Evolutionary conservation across 306 rosid species (phyloP).

Genomic region (Elaeagnus macrophylla): DNA sequence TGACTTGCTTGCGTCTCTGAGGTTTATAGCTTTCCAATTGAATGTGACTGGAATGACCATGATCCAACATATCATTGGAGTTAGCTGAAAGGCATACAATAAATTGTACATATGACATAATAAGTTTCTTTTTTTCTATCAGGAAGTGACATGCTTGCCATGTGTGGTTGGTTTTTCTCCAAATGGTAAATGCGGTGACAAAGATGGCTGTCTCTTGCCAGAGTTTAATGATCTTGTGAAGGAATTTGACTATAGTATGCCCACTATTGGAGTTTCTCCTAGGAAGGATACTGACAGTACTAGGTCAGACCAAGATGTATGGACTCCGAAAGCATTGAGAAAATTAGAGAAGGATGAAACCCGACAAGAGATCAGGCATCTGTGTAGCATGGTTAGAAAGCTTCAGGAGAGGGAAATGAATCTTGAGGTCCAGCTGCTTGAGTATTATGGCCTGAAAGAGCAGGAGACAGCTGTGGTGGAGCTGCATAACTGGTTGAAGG

Average conservation of each 20-base stretch:
- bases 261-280: conserved; percentile 25
- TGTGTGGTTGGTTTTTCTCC: conserved; percentile 31
- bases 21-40: conserved; percentile 4
- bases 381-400: conserved; percentile 45
- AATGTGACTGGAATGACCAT: background rate
- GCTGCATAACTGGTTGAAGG: conserved; percentile 66
- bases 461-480: conserved; percentile 76
- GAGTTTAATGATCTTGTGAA: conserved; percentile 43
- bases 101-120: conserved; percentile 1
- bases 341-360: conserved; percentile 38
- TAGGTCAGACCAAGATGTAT: conserved; percentile 19
- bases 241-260: conserved; percentile 36
- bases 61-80: background rate
- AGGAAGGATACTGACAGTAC: conserved; percentile 38
- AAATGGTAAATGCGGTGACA: conserved; percentile 23
- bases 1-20: background rate
- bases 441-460: conserved; percentile 77
- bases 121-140: conserved; percentile 7
- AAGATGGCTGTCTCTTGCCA: conserved; percentile 42
- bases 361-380: conserved; percentile 54
- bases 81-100: background rate
- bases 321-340: conserved; percentile 31
- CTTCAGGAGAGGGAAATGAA: conserved; percentile 70
- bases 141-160: conserved; percentile 49
- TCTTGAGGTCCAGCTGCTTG: conserved; percentile 74